Evolutionary conservation across 495 filamentous ascomycete genomes (phyloP).

Genomic region (Penicillium pulvis): DNA sequence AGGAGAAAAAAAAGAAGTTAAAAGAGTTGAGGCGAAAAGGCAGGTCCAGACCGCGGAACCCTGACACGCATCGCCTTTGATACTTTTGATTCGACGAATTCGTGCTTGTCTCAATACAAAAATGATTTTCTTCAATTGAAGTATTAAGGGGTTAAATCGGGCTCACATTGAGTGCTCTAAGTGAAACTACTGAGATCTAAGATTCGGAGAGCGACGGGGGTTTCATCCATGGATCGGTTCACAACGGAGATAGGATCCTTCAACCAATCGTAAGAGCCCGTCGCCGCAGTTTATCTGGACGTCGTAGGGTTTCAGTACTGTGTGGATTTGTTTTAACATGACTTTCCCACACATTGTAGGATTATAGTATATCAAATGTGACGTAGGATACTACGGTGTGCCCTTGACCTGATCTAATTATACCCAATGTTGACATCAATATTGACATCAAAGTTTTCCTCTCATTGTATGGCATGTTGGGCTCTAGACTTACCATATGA

Average conservation of each 20-base stretch:
- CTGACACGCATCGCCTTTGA: slow-evolving; percentile 10
- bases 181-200: no score
- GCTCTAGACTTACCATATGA: background rate
- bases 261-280: slow-evolving; percentile 6
- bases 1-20: background rate
- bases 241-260: slow-evolving; percentile 10
- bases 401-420: background rate
- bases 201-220: background rate
- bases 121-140: background rate
- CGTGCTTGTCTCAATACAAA: background rate
- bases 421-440: background rate
- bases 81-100: slow-evolving; percentile 2
- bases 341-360: background rate
- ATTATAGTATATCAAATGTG: background rate
- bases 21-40: slow-evolving; percentile 18
- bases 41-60: slow-evolving; percentile 21
- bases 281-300: slow-evolving; percentile 15
- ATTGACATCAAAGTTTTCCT: background rate
- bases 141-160: no score
- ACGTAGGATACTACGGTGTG: no score
- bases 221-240: slow-evolving; percentile 17
- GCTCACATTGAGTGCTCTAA: no score
- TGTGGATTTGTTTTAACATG: background rate
- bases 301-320: slow-evolving; percentile 1
- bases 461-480: background rate